Conservation (phyloP, 352 stramenopile species). For the Peronospora farinosa region DNA sequence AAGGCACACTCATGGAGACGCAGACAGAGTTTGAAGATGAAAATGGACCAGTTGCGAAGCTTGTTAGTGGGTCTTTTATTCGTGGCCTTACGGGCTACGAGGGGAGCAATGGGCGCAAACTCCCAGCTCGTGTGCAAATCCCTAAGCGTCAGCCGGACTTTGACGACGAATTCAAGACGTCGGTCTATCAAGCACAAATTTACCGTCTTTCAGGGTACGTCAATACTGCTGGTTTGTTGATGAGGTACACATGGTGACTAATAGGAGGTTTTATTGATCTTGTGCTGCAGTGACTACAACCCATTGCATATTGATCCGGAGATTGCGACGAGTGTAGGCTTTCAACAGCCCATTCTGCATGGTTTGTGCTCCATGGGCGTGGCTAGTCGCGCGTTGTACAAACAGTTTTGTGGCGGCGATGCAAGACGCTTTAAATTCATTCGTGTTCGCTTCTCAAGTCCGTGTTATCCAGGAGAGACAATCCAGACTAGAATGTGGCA, state of each 20-base stretch:
- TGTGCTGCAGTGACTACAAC: slow-evolving; percentile 85
- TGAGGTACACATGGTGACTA: not conserved
- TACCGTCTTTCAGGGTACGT: slow-evolving; percentile 89
- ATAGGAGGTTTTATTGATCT: not conserved
- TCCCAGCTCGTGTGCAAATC: slow-evolving; percentile 65
- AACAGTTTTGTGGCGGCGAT: slow-evolving; percentile 69
- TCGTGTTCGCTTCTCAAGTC: slow-evolving; percentile 83
- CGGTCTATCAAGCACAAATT: slow-evolving; percentile 74
- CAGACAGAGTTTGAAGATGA: slow-evolving; percentile 75
- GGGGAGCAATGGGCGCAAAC: slow-evolving; percentile 56
- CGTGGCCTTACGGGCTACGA: slow-evolving; percentile 73
- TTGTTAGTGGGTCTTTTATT: slow-evolving; percentile 80
- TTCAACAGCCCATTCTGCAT: slow-evolving; percentile 88
- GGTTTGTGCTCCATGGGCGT: slow-evolving; percentile 91
- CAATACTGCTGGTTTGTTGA: not conserved
- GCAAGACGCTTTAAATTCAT: slow-evolving; percentile 74
- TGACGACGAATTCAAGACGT: slow-evolving; percentile 57
- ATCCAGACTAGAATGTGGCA: slow-evolving; percentile 84
- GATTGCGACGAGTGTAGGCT: slow-evolving; percentile 69
- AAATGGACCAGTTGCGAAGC: slow-evolving; percentile 52
- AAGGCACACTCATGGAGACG: slow-evolving; percentile 77
- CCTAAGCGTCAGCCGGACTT: slow-evolving; percentile 67
- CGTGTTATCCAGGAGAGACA: slow-evolving; percentile 81
- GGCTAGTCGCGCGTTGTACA: slow-evolving; percentile 69
- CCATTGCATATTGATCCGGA: slow-evolving; percentile 89